These are phyloP conservation scores for Penicillium simplicissimum DNA, from an alignment of 495 filamentous ascomycete genomes.

Conservation along the genomic window DNA sequence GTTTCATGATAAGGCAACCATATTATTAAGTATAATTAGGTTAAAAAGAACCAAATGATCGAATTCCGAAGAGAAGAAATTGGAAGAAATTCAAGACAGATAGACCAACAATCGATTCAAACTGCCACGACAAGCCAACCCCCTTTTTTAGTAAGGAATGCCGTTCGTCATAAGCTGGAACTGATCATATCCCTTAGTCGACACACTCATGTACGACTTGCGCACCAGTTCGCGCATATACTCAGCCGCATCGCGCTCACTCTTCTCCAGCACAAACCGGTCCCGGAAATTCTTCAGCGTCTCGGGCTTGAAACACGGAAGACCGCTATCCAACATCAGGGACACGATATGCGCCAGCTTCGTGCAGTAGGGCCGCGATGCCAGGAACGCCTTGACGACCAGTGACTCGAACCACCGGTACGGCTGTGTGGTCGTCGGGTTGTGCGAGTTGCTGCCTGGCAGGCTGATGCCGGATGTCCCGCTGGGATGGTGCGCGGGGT, in stretches of 20 bases:
- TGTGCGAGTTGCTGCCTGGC: constrained; percentile 39
- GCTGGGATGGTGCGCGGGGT: constrained; percentile 39
- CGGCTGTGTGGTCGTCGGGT: constrained; percentile 71
- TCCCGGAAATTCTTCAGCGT: constrained; percentile 90
- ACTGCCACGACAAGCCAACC: no score
- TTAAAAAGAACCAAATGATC: background rate
- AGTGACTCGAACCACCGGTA: constrained; percentile 97
- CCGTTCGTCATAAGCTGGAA: constrained; percentile 98
- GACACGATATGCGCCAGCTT: constrained; percentile 87
- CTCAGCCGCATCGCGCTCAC: constrained; percentile 90
- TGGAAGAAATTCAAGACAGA: background rate
- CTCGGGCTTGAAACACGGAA: constrained; percentile 98
- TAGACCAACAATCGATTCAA: background rate
- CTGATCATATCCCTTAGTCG: constrained; percentile 91
- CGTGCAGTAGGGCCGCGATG: constrained; percentile 79
- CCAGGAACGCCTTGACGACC: constrained; percentile 92
- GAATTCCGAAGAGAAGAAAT: background rate
- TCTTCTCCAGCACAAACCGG: constrained; percentile 90
- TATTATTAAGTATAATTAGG: background rate
- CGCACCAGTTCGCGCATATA: constrained; percentile 86
- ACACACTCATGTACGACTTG: constrained; percentile 84
- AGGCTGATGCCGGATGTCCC: constrained; percentile 33
- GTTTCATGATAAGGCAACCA: background rate
- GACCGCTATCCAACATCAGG: constrained; percentile 92
- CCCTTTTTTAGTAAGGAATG: constrained; percentile 71